These are phyloP conservation scores for Mentha longifolia DNA, from an alignment of 257 asterid genomes.

Conservation along the genomic window DNA sequence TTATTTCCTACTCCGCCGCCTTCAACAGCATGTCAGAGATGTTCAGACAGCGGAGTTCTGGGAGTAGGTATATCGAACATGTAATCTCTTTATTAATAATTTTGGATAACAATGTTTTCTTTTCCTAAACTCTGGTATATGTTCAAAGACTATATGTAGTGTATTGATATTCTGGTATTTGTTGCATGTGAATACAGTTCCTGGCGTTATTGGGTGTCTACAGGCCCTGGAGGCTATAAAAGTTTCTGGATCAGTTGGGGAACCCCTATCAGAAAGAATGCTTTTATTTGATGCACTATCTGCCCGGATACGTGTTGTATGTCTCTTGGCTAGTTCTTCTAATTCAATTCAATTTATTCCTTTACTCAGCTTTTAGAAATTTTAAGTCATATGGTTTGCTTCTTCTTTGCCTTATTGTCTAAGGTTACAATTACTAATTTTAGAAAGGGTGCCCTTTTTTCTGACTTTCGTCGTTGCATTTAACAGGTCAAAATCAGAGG, in stretches of 20 bases:
- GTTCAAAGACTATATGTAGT: slow-evolving; percentile 11
- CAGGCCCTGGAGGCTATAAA: slow-evolving; percentile 97
- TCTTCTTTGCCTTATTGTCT: not conserved
- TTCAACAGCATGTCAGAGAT: slow-evolving; percentile 92
- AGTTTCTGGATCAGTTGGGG: slow-evolving; percentile 81
- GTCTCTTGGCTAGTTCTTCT: slow-evolving; percentile 36
- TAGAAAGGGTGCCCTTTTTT: no score
- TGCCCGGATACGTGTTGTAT: slow-evolving; percentile 75
- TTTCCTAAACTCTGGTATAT: not conserved
- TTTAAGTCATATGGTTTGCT: not conserved
- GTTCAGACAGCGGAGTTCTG: slow-evolving; percentile 94
- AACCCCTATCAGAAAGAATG: slow-evolving; percentile 93
- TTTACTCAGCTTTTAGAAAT: not conserved
- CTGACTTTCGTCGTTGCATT: no score
- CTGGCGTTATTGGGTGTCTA: slow-evolving; percentile 93
- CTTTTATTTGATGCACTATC: slow-evolving; percentile 82
- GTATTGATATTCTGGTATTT: slow-evolving; percentile 13
- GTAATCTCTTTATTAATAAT: not conserved
- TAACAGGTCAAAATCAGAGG: slow-evolving; percentile 82
- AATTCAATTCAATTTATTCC: slow-evolving; percentile 17
- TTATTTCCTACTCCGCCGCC: slow-evolving; percentile 98
- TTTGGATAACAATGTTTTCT: not conserved
- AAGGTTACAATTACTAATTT: not conserved
- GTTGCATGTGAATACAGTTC: slow-evolving; percentile 56
- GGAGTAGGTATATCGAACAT: slow-evolving; percentile 77